Percentiles rank a stretch among this genome's conserved stretches.
These are phyloP conservation scores for Colletotrichum costaricense DNA, from an alignment of 2,329 filamentous ascomycete genomes.

Conservation along the genomic window DNA sequence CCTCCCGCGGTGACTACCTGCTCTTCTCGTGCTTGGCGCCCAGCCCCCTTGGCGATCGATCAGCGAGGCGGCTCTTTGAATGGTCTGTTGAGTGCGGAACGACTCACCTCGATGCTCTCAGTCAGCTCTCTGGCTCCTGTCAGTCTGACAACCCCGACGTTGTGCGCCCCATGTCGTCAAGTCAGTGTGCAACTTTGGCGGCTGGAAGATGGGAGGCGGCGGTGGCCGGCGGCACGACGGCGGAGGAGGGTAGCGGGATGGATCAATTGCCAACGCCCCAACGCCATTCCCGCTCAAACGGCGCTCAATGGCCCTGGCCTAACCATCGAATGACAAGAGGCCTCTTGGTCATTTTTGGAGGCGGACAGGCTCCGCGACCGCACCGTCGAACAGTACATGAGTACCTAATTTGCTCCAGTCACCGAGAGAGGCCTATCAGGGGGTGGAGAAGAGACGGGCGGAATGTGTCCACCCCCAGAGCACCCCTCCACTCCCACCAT, in stretches of 20 bases:
- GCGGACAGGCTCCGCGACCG: background rate
- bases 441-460: constrained; percentile 15
- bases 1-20: background rate
- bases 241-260: constrained; percentile 7
- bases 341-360: background rate
- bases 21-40: constrained; percentile 19
- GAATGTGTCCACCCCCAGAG: constrained; percentile 11
- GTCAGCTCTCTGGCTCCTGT: background rate
- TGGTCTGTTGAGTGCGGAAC: background rate
- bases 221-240: background rate
- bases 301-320: background rate
- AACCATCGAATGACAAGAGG: background rate
- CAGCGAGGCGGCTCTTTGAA: constrained; percentile 2
- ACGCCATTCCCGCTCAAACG: background rate
- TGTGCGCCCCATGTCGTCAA: background rate
- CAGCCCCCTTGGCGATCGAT: constrained; percentile 32
- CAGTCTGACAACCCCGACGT: background rate
- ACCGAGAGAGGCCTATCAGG: constrained; percentile 20
- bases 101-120: background rate
- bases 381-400: background rate
- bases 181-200: background rate
- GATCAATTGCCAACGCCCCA: constrained; percentile 12
- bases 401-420: constrained; percentile 20
- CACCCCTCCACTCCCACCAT: constrained; percentile 1
- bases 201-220: background rate